Percentiles rank a stretch among this genome's conserved stretches.
Evolutionary conservation across 2,329 filamentous ascomycete genomes (phyloP).

Genomic region (Pseudogymnoascus sp.): DNA sequence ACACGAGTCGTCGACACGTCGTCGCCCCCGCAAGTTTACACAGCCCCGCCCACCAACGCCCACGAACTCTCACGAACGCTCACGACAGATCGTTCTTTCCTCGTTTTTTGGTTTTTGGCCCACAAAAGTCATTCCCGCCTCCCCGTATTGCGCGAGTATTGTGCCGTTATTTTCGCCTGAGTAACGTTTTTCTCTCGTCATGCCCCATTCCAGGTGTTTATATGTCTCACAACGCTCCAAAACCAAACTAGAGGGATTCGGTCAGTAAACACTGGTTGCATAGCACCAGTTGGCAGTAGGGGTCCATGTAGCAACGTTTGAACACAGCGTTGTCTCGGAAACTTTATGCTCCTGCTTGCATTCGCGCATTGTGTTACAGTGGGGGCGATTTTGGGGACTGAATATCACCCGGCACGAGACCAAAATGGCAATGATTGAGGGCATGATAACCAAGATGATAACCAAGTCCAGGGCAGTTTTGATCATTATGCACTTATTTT

Average conservation of each 20-base stretch:
- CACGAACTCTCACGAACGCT: background rate
- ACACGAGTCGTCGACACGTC: conserved; percentile 5
- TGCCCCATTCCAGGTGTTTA: background rate
- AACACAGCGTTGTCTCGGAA: conserved; percentile 8
- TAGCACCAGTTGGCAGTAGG: conserved; percentile 1
- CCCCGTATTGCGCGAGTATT: background rate
- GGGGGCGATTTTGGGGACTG: background rate
- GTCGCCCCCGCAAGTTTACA: background rate
- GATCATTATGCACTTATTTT: background rate
- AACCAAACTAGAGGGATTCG: background rate
- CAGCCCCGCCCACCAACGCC: background rate
- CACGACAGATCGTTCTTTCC: background rate
- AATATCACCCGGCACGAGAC: background rate
- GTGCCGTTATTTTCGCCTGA: background rate
- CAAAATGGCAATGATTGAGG: background rate
- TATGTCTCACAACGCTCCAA: conserved; percentile 1
- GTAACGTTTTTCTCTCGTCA: background rate
- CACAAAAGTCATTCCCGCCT: conserved; percentile 3
- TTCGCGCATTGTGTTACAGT: conserved; percentile 1
- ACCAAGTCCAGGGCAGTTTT: background rate
- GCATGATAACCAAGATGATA: conserved; percentile 3
- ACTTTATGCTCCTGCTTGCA: conserved; percentile 6
- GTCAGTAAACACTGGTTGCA: background rate
- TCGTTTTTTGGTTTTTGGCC: background rate
- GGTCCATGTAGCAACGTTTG: conserved; percentile 2